A percentile compares a stretch with the other conserved stretches of the same genome.
These are phyloP conservation scores for Nemania diffusa DNA, from an alignment of 2,329 filamentous ascomycete genomes.

Conservation along the genomic window DNA sequence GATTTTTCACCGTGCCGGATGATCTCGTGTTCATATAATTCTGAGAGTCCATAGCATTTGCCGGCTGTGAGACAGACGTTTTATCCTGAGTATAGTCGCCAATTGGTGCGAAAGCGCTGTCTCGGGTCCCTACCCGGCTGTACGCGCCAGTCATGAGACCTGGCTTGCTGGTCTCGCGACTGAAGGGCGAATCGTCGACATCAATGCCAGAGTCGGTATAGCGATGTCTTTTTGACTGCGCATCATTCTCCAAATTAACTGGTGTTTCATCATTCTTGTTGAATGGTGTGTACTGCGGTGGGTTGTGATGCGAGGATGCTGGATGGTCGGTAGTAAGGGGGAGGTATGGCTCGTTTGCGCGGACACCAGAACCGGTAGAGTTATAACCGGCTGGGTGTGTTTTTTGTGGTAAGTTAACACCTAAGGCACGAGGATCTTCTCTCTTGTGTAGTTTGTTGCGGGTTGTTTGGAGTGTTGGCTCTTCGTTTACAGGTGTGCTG, in stretches of 20 bases:
- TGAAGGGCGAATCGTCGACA: slow-evolving; percentile 4
- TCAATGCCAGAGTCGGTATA: neutral
- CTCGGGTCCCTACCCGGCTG: slow-evolving; percentile 31
- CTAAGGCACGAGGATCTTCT: slow-evolving; percentile 36
- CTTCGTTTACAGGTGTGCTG: slow-evolving; percentile 28
- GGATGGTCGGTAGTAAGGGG: neutral
- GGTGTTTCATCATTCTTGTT: slow-evolving; percentile 6
- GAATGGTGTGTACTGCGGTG: neutral
- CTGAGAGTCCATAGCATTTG: neutral
- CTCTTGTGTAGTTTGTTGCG: slow-evolving; percentile 33
- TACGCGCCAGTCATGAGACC: slow-evolving; percentile 43
- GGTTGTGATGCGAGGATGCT: neutral
- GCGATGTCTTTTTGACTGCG: neutral
- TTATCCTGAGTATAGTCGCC: slow-evolving; percentile 20
- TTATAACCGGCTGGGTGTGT: neutral
- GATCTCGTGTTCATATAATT: neutral
- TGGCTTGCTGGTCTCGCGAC: slow-evolving; percentile 25
- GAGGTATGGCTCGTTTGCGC: neutral
- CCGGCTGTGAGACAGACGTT: neutral
- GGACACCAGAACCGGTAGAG: neutral
- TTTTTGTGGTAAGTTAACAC: slow-evolving; percentile 13
- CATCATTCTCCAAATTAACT: neutral
- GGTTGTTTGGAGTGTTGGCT: slow-evolving; percentile 13
- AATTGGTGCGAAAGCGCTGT: neutral
- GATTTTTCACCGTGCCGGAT: neutral